Evolutionary conservation across 345 rosid species (phyloP).

Genomic region (Erucastrum elatum): DNA sequence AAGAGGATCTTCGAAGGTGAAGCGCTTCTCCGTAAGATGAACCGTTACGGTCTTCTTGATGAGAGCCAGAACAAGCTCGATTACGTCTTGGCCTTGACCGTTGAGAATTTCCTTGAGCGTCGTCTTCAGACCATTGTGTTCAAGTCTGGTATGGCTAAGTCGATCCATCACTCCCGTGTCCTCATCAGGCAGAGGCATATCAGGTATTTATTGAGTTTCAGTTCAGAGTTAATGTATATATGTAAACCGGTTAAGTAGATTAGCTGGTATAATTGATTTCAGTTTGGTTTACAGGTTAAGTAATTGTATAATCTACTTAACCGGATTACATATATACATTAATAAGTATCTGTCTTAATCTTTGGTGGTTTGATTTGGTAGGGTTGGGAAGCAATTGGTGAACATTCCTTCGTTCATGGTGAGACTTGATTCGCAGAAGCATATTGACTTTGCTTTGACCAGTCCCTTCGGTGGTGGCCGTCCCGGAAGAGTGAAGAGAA

Average conservation of each 20-base stretch:
- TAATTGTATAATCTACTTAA: no score
- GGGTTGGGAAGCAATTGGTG: constrained; percentile 78
- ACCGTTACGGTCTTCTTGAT: constrained; percentile 61
- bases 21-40: constrained; percentile 61
- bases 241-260: no score
- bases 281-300: no score
- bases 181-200: constrained; percentile 72
- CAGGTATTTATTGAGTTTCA: constrained; percentile 39
- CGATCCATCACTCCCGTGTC: constrained; percentile 68
- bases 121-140: constrained; percentile 66
- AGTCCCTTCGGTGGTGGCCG: constrained; percentile 75
- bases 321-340: no score
- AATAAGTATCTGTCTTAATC: not conserved
- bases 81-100: constrained; percentile 68
- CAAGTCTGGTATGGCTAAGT: constrained; percentile 72
- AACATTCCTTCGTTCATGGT: constrained; percentile 76
- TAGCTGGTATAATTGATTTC: no score
- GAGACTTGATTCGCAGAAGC: constrained; percentile 67
- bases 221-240: no score
- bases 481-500: constrained; percentile 74
- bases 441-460: constrained; percentile 66
- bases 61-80: constrained; percentile 85
- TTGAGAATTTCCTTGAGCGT: constrained; percentile 69
- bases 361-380: not conserved
- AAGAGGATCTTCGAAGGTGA: constrained; percentile 65